Evolutionary conservation across 768 basidiomycete species (phyloP).

Genomic region (Rhizopogon rudus): DNA sequence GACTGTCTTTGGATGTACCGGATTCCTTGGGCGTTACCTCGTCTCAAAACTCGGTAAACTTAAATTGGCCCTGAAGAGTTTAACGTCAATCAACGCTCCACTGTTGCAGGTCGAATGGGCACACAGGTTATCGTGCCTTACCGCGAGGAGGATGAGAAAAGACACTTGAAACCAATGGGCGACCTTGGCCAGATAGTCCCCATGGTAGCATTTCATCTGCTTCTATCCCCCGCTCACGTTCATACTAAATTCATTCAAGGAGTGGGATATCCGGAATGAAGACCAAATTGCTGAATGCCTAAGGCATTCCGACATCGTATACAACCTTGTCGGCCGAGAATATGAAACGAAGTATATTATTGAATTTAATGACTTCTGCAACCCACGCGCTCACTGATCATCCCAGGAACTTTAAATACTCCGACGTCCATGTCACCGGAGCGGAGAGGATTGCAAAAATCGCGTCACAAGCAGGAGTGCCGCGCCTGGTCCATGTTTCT

Average conservation of each 20-base stretch:
- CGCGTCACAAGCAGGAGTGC: constrained; percentile 70
- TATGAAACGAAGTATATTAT: constrained; percentile 85
- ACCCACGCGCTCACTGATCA: constrained; percentile 3
- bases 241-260: constrained; percentile 41
- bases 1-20: constrained; percentile 96
- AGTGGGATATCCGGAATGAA: constrained; percentile 93
- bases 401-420: constrained; percentile 83
- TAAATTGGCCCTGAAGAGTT: constrained; percentile 1
- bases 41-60: constrained; percentile 86
- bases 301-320: constrained; percentile 92
- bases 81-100: constrained; percentile 1
- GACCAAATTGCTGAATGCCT: constrained; percentile 91
- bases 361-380: constrained; percentile 10
- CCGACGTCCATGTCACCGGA: constrained; percentile 76
- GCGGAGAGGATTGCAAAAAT: constrained; percentile 85
- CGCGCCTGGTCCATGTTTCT: constrained; percentile 89
- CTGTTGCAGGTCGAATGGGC: constrained; percentile 69
- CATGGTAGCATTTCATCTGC: constrained; percentile 53
- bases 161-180: constrained; percentile 88
- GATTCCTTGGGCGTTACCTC: constrained; percentile 91
- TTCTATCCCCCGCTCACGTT: background rate
- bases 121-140: constrained; percentile 94
- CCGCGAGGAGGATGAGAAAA: constrained; percentile 89
- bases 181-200: constrained; percentile 96
- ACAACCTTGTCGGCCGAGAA: constrained; percentile 92